phyloP scores from a whole-genome alignment of 108 stramenopile species.

The Skeletonema costatum region DNA sequence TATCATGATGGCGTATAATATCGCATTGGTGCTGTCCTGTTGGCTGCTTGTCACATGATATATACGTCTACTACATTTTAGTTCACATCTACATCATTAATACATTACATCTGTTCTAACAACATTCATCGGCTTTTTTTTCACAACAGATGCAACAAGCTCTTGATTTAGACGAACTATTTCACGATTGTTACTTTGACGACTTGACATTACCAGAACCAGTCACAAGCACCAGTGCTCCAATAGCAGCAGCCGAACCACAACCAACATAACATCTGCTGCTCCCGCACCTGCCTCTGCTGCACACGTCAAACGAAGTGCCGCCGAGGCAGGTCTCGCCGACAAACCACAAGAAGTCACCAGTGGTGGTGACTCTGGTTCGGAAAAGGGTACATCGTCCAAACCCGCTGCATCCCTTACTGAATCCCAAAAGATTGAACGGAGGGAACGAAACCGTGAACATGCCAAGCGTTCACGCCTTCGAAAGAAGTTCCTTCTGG shows the following conservation, averaged over 20 bases:
- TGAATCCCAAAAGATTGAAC: constrained; percentile 84
- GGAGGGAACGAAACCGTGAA: constrained; percentile 87
- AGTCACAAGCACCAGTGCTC: constrained; percentile 17
- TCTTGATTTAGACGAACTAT: constrained; percentile 86
- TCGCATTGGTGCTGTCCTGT: neutral
- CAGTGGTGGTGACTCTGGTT: neutral
- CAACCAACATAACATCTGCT: constrained; percentile 6
- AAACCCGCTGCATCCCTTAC: constrained; percentile 56
- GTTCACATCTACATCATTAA: neutral
- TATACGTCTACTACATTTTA: no score
- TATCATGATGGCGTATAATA: neutral
- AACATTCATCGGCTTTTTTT: neutral
- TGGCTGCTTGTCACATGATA: neutral
- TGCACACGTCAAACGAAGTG: constrained; percentile 43
- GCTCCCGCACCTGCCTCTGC: constrained; percentile 13
- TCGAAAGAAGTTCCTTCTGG: constrained; percentile 97
- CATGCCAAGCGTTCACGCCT: constrained; percentile 96
- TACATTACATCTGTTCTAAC: neutral
- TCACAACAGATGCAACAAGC: constrained; percentile 16
- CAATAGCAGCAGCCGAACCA: constrained; percentile 4
- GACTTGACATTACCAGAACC: constrained; percentile 63
- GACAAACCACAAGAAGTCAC: constrained; percentile 1
- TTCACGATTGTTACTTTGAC: constrained; percentile 85
- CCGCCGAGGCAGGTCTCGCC: constrained; percentile 42
- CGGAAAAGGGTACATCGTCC: constrained; percentile 30